Percentiles rank a stretch among this genome's conserved stretches.
These are phyloP conservation scores for Metschnikowia corniflorae DNA, from an alignment of 805 yeast species.

Conservation along the genomic window DNA sequence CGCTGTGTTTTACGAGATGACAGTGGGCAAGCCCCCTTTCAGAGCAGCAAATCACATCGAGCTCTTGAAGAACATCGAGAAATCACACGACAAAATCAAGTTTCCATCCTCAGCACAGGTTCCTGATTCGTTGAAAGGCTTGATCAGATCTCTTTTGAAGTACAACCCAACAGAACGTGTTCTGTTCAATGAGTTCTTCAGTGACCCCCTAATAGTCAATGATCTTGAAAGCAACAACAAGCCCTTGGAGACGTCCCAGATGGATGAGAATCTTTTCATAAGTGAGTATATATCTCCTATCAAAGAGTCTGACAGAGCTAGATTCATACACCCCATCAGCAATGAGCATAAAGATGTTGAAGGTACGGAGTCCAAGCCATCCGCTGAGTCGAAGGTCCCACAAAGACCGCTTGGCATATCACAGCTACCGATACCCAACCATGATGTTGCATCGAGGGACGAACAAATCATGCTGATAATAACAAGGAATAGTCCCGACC, in stretches of 20 bases:
- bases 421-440: slow-evolving; percentile 4
- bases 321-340: slow-evolving; percentile 18
- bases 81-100: slow-evolving; percentile 68
- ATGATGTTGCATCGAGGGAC: slow-evolving; percentile 25
- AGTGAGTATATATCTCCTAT: slow-evolving; percentile 69
- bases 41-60: slow-evolving; percentile 92
- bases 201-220: slow-evolving; percentile 58
- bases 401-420: slow-evolving; percentile 1
- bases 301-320: slow-evolving; percentile 22
- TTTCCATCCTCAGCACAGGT: slow-evolving; percentile 71
- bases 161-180: slow-evolving; percentile 85
- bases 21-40: slow-evolving; percentile 95
- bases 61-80: slow-evolving; percentile 79
- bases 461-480: slow-evolving; percentile 46
- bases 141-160: slow-evolving; percentile 73
- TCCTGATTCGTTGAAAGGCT: slow-evolving; percentile 59
- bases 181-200: slow-evolving; percentile 85
- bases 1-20: slow-evolving; percentile 92
- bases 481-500: slow-evolving; percentile 42
- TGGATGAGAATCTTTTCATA: slow-evolving; percentile 78
- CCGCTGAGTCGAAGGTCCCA: background rate
- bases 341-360: slow-evolving; percentile 1
- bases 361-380: background rate
- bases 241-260: slow-evolving; percentile 61
- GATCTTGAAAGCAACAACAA: slow-evolving; percentile 52